These are phyloP conservation scores for Cyanidioschyzon merolae DNA, from an alignment of 23 red algal genomes.

Conservation along the genomic window DNA sequence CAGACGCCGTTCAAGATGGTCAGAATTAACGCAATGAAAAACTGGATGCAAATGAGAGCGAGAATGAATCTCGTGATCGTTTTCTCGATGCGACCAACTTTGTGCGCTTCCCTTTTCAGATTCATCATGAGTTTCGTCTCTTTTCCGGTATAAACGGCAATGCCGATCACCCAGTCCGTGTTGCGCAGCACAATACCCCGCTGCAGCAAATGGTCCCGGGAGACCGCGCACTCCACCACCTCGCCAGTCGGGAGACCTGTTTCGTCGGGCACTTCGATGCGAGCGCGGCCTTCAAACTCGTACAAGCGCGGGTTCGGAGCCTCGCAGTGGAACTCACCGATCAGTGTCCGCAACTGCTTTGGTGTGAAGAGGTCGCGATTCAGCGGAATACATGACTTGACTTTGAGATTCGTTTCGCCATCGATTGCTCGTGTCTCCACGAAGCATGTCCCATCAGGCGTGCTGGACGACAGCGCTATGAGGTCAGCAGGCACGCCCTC, in stretches of 20 bases:
- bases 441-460: conserved; percentile 51
- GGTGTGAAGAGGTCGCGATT: conserved; percentile 9
- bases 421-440: conserved; percentile 87
- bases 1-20: conserved; percentile 37
- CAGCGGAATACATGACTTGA: conserved; percentile 39
- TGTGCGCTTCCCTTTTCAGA: conserved; percentile 41
- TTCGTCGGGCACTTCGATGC: not conserved
- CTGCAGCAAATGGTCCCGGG: conserved; percentile 54
- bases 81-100: conserved; percentile 56
- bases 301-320: conserved; percentile 62
- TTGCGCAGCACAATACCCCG: conserved; percentile 61
- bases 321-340: conserved; percentile 69
- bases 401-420: conserved; percentile 92
- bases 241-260: not conserved
- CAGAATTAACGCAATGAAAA: conserved; percentile 38
- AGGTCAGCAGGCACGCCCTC: conserved; percentile 76
- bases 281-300: conserved; percentile 42
- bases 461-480: conserved; percentile 49
- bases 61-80: conserved; percentile 45
- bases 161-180: conserved; percentile 71
- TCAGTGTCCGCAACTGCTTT: not conserved
- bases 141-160: conserved; percentile 62
- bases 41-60: conserved; percentile 35
- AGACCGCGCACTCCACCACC: conserved; percentile 12
- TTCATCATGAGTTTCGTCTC: conserved; percentile 95